Conservation (phyloP, 257 asterid species). For the Rehmannia glutinosa region DNA sequence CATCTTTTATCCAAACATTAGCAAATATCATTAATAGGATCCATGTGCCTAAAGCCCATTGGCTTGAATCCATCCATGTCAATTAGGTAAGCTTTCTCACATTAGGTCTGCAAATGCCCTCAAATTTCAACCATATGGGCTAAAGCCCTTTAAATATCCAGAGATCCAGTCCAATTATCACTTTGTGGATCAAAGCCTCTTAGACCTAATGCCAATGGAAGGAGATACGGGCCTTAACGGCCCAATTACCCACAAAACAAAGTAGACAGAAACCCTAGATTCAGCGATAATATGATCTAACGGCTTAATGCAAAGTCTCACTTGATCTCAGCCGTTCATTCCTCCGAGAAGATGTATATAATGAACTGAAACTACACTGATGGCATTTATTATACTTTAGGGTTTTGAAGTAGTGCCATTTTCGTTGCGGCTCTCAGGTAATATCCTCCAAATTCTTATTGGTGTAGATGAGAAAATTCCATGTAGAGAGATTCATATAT, state of each 20-base stretch:
- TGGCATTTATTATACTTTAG: neutral
- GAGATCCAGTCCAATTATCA: no score
- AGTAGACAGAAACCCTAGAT: conserved; percentile 28
- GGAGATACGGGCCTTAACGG: neutral
- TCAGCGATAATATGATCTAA: neutral
- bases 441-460: neutral
- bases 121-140: no score
- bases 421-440: conserved; percentile 29
- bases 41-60: no score
- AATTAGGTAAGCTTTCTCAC: no score
- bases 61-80: no score
- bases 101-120: no score
- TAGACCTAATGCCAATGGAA: neutral
- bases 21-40: no score
- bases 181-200: no score
- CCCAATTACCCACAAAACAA: neutral
- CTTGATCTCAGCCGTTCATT: conserved; percentile 18
- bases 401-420: neutral
- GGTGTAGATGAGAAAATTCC: neutral
- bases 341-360: neutral
- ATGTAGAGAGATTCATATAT: neutral
- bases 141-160: no score
- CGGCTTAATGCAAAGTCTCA: neutral
- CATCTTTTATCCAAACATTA: no score
- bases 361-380: neutral